Base-by-base conservation (phyloP, 192 early-diverging fungal species). In the Gamsiella multidivaricata region DNA sequence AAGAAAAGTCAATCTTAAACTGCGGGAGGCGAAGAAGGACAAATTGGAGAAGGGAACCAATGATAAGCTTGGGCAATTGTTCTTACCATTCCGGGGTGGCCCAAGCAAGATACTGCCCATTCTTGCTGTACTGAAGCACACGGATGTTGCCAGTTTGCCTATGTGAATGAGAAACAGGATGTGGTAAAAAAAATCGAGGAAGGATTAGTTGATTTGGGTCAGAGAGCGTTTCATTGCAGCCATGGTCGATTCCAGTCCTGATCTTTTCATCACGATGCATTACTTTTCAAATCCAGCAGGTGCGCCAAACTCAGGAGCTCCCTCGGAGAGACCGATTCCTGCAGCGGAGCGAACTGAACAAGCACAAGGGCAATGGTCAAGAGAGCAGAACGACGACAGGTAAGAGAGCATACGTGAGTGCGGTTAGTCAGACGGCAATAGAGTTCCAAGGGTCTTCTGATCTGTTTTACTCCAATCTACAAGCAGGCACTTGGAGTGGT, bases 61-160 rank as follows among this genome's bases (percentile, higher is more conserved):
- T 61, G 18, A 46, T 26, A 54, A 11, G 11, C 52, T 39, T n/a
- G 17, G 5, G 20, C 2, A 11, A 9, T 45, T n/a, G 49, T 36
- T 52, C 54, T 54, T 84, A 90, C 89, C 84, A 74, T 74, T 91
- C 82, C 28, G 83, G 78, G 6, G 86, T 86, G 41, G 85, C 83
- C 83, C 88, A 91, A 52, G 91, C 92, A 71, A 93, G 82, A 66
- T 81, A 84, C 61, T 81, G 70, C 36, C 92, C 91, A 65, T 95
- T 83, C 72, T 88, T 86, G 80, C 91, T 94, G 81, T 94, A 95
- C 41, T 86, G 86, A 46, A 90, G 84, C 31, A 79, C 80, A 61
- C 88, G 86, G 31, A 82, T 78, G 60, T 81, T 81, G 53, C 79
- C 78, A 54, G 68, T 55, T 33, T 83, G 81, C 58, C 81, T 84